phyloP scores from a whole-genome alignment of 306 rosid genomes.

The Castanea crenata region DNA sequence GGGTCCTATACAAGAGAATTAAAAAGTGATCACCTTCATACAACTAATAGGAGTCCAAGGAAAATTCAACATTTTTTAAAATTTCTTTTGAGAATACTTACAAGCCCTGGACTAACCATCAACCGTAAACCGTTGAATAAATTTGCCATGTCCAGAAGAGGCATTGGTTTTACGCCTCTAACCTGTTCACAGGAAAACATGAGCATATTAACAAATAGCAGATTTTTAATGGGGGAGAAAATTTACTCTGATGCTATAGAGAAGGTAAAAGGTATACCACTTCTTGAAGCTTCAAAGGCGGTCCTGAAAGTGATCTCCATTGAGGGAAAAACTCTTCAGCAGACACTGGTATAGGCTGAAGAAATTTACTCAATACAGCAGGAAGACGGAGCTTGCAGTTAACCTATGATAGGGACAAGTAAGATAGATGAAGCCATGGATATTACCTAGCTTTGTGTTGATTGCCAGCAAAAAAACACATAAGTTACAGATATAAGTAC shows the following conservation, averaged over 20 bases:
- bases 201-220: slow-evolving; percentile 11
- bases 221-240: too few relatives aligned
- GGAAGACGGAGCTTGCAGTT: slow-evolving; percentile 93
- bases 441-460: slow-evolving; percentile 20
- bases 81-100: slow-evolving; percentile 35
- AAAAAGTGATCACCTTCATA: slow-evolving; percentile 18
- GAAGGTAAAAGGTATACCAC: slow-evolving; percentile 57
- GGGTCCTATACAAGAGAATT: slow-evolving; percentile 69
- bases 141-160: slow-evolving; percentile 79
- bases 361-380: slow-evolving; percentile 84
- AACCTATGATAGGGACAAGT: slow-evolving; percentile 49
- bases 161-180: slow-evolving; percentile 94
- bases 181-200: slow-evolving; percentile 56
- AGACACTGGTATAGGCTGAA: slow-evolving; percentile 81
- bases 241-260: slow-evolving; percentile 5
- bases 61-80: not conserved
- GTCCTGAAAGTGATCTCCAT: slow-evolving; percentile 95
- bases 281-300: slow-evolving; percentile 99
- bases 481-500: slow-evolving; percentile 43
- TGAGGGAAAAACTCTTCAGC: slow-evolving; percentile 94
- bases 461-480: slow-evolving; percentile 7
- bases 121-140: slow-evolving; percentile 64
- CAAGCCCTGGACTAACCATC: slow-evolving; percentile 88
- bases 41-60: slow-evolving; percentile 15
- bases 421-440: slow-evolving; percentile 10